phyloP scores from a whole-genome alignment of 306 rosid genomes.

The Argentina anserina region DNA sequence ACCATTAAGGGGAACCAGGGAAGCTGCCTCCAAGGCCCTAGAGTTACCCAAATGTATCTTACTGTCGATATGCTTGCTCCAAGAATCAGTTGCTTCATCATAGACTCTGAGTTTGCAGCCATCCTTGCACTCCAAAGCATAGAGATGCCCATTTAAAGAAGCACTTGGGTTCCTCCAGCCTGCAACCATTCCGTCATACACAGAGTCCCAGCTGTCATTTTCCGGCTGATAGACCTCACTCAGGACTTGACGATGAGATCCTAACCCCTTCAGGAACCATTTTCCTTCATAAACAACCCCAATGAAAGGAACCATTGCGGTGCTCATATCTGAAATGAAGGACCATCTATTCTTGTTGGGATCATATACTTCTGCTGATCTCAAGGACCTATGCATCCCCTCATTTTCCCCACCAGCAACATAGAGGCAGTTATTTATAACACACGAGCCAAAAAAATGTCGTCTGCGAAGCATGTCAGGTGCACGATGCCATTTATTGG shows the following conservation, averaged over 20 bases:
- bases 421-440: conserved; percentile 77
- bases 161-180: conserved; percentile 86
- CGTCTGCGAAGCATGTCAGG: conserved; percentile 91
- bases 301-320: conserved; percentile 85
- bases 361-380: conserved; percentile 82
- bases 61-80: conserved; percentile 69
- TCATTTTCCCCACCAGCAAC: conserved; percentile 89
- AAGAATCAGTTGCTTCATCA: conserved; percentile 56
- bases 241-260: conserved; percentile 73
- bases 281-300: conserved; percentile 80
- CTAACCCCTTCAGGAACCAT: conserved; percentile 83
- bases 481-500: conserved; percentile 91
- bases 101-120: conserved; percentile 71
- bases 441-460: conserved; percentile 77
- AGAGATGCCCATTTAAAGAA: conserved; percentile 65
- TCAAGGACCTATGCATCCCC: conserved; percentile 64
- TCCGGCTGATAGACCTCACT: conserved; percentile 80
- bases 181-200: conserved; percentile 71
- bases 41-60: conserved; percentile 70
- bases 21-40: conserved; percentile 68
- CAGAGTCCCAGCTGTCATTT: conserved; percentile 63
- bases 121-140: conserved; percentile 80
- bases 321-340: conserved; percentile 77
- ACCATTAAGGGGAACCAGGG: conserved; percentile 68
- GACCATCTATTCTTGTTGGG: conserved; percentile 87